Percentiles rank a stretch among this genome's conserved stretches.
phyloP scores from a whole-genome alignment of 805 yeast genomes.

The Nakazawaea sp. region DNA sequence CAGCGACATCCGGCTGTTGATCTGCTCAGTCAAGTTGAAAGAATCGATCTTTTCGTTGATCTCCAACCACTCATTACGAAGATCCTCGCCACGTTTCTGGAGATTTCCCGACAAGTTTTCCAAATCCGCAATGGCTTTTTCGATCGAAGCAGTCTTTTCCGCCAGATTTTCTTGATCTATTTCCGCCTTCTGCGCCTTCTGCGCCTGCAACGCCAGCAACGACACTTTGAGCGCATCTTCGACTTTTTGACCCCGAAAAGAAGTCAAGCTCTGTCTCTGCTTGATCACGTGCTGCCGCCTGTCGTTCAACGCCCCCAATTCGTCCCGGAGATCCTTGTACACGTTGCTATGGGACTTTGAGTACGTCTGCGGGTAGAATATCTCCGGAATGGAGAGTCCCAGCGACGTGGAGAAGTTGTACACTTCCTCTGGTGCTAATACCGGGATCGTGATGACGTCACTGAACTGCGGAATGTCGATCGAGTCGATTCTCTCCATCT shows the following conservation, averaged over 20 bases:
- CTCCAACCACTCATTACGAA: constrained; percentile 13
- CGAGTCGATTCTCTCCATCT: constrained; percentile 16
- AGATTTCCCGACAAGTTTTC: constrained; percentile 18
- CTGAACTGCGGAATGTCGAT: constrained; percentile 20
- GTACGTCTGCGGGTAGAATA: constrained; percentile 33
- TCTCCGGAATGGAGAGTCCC: constrained; percentile 23
- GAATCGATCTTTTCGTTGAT: constrained; percentile 13
- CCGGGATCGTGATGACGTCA: constrained; percentile 27
- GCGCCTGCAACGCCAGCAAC: constrained; percentile 17
- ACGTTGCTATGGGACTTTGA: constrained; percentile 18
- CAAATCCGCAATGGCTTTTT: constrained; percentile 2
- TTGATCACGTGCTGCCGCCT: constrained; percentile 14
- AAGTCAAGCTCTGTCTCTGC: constrained; percentile 18
- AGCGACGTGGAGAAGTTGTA: constrained; percentile 13
- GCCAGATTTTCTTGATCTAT: constrained; percentile 1
- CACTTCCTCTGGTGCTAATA: constrained; percentile 22
- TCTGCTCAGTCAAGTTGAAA: constrained; percentile 19
- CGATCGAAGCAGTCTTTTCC: not conserved
- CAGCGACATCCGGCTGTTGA: constrained; percentile 19
- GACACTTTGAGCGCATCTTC: constrained; percentile 19
- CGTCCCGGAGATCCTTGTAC: constrained; percentile 6
- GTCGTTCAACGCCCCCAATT: constrained; percentile 5
- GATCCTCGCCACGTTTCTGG: constrained; percentile 12
- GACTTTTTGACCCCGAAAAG: constrained; percentile 26
- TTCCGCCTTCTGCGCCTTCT: constrained; percentile 2